Evolutionary conservation across 2,329 filamentous ascomycete genomes (phyloP), one percentile per base, ranked within the genome.

Genomic region (Aspergillus costaricaensis): DNA sequence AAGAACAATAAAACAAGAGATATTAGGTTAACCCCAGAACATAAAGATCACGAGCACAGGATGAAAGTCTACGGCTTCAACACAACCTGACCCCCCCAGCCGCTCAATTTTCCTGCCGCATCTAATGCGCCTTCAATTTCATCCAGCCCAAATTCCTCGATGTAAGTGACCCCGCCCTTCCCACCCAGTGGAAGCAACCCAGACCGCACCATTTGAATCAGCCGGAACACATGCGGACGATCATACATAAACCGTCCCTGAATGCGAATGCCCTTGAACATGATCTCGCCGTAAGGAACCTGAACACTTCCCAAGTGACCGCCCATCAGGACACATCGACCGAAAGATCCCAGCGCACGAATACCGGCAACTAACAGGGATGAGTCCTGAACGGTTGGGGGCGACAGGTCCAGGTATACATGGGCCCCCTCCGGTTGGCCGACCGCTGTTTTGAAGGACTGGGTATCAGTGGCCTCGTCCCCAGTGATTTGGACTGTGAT

Each of bases 231-330:
- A 10, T 56, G 30, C 5, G 27, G 14, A 10, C 58, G 38, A 3
- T 44, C 52, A 27, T 60, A 60, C 58, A 60, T 60, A 17, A 50
- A 56, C 5, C 58, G 53, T 15, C 58, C 58, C 19, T 52, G 47
- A 21, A 60, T 38, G 9, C 44, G 32, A 15, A 60, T 30, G 10
- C 32, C 51, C 52, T 52, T 50, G 23, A 43, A 14, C 52, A 60
- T 56, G 19, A 60, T 27, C 10, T 17, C 52, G 2, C 43, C 21
- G 9, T 56, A 56, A 1, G 58, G 53, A n/a, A 60, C 14, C 9
- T 19, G 27, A 23, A 56, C 30, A 5, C 48, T 47, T 2, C 47
- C 58, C 14, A 12, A 15, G 12, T 21, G 14, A 2, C 53, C 58
- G 1, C 58, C 58, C 58, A 56, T 60, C 2, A 56, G 15, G 9